These are phyloP conservation scores for Vitis labrusca DNA, from an alignment of 164 flowering plant genomes.

Conservation along the genomic window DNA sequence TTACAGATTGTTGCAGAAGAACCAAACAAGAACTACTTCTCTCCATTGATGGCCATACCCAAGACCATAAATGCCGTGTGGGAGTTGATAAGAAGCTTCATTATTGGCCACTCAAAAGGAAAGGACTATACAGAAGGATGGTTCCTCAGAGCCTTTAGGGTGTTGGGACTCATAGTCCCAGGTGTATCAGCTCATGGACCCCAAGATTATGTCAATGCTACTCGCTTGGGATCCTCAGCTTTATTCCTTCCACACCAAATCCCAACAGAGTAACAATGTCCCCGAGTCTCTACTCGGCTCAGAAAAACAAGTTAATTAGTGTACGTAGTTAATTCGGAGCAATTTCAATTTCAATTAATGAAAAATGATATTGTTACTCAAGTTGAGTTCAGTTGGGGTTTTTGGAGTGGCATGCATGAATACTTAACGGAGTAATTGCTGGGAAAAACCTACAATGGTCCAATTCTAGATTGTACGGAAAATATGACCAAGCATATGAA, in stretches of 20 bases:
- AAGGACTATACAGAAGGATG: conserved; percentile 32
- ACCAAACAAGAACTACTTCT: conserved; percentile 57
- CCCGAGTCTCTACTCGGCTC: too few relatives aligned
- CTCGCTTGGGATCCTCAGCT: conserved; percentile 15
- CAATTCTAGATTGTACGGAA: too few relatives aligned
- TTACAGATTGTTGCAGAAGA: conserved; percentile 44
- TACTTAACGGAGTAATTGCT: too few relatives aligned
- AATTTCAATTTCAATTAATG: too few relatives aligned
- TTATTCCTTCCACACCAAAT: background rate
- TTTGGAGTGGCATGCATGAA: too few relatives aligned
- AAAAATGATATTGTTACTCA: too few relatives aligned
- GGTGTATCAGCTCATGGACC: conserved; percentile 38
- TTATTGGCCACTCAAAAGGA: conserved; percentile 22
- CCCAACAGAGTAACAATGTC: background rate
- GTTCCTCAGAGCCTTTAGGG: conserved; percentile 17
- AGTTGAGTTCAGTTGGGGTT: too few relatives aligned
- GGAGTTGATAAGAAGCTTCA: conserved; percentile 44
- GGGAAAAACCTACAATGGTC: too few relatives aligned
- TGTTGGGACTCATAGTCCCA: conserved; percentile 29
- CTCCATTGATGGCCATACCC: conserved; percentile 16
- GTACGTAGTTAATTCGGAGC: too few relatives aligned
- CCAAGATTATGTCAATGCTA: conserved; percentile 39
- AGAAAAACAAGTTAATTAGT: too few relatives aligned
- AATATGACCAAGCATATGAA: too few relatives aligned
- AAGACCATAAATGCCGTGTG: conserved; percentile 25